phyloP scores from a whole-genome alignment of 208 protist genomes.

The Trypanosoma avium region DNA sequence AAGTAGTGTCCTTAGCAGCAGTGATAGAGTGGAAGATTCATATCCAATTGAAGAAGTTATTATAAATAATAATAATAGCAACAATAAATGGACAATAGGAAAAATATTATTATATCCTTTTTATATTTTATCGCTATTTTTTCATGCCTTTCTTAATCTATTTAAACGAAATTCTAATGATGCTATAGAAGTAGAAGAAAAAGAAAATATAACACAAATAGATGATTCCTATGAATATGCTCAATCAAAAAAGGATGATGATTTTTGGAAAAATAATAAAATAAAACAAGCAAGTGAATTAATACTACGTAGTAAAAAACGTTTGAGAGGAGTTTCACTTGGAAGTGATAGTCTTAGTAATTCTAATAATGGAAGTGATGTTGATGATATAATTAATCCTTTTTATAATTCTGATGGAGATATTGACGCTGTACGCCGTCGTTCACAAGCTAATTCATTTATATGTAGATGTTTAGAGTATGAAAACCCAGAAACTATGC shows the following conservation, averaged over 20 bases:
- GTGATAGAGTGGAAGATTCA: background rate
- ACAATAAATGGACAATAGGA: background rate
- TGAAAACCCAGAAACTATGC: constrained; percentile 9
- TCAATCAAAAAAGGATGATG: constrained; percentile 1
- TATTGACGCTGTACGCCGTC: background rate
- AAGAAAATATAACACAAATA: background rate
- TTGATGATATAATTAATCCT: background rate
- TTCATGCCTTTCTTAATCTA: background rate
- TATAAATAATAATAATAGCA: no score
- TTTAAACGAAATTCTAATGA: background rate
- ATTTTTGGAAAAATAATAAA: background rate
- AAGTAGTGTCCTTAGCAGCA: background rate
- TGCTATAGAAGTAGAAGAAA: background rate
- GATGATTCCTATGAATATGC: background rate
- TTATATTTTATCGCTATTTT: background rate
- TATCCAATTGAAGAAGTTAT: background rate
- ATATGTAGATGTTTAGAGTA: background rate
- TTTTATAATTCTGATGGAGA: background rate
- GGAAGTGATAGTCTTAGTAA: no score
- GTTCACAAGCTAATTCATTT: constrained; percentile 3
- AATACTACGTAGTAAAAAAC: no score
- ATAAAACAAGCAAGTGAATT: background rate
- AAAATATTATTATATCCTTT: background rate
- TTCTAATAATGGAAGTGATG: background rate
- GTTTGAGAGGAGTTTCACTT: no score